Percentiles rank a stretch among this genome's conserved stretches.
phyloP scores from a whole-genome alignment of 495 filamentous ascomycete genomes.

The Podospora tetraspora region DNA sequence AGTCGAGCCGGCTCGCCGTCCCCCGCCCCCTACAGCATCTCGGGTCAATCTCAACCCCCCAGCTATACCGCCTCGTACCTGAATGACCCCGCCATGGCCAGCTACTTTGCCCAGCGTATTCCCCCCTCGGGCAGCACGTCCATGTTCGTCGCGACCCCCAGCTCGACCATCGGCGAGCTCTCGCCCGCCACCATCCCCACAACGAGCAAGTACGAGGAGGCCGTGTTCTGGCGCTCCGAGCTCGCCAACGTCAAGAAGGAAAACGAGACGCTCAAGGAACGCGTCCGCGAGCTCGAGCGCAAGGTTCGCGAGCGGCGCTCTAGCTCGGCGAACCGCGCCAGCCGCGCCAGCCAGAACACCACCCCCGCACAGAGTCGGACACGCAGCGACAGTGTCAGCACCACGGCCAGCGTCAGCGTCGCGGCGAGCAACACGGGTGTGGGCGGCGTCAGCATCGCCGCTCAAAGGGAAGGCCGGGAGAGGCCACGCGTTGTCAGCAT shows the following conservation, averaged over 20 bases:
- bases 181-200: slow-evolving; percentile 46
- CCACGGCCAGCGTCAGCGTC: slow-evolving; percentile 39
- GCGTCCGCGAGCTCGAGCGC: slow-evolving; percentile 69
- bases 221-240: slow-evolving; percentile 60
- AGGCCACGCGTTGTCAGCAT: slow-evolving; percentile 32
- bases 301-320: slow-evolving; percentile 41
- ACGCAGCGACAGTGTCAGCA: slow-evolving; percentile 38
- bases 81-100: slow-evolving; percentile 18
- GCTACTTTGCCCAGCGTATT: slow-evolving; percentile 32
- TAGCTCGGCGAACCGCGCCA: slow-evolving; percentile 38
- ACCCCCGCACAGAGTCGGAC: background rate
- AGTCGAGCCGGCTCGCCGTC: slow-evolving; percentile 40
- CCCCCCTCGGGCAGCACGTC: slow-evolving; percentile 12
- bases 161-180: slow-evolving; percentile 27
- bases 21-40: slow-evolving; percentile 17
- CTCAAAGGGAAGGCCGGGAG: slow-evolving; percentile 28
- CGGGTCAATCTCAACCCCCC: slow-evolving; percentile 5
- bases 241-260: slow-evolving; percentile 69
- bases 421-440: slow-evolving; percentile 27
- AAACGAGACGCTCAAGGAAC: slow-evolving; percentile 69
- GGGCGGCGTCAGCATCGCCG: slow-evolving; percentile 28
- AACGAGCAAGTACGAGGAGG: slow-evolving; percentile 66
- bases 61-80: slow-evolving; percentile 22
- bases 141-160: slow-evolving; percentile 15
- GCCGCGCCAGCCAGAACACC: slow-evolving; percentile 20